phyloP scores from a whole-genome alignment of 2,329 filamentous ascomycete genomes.

The Madurella mycetomatis region DNA sequence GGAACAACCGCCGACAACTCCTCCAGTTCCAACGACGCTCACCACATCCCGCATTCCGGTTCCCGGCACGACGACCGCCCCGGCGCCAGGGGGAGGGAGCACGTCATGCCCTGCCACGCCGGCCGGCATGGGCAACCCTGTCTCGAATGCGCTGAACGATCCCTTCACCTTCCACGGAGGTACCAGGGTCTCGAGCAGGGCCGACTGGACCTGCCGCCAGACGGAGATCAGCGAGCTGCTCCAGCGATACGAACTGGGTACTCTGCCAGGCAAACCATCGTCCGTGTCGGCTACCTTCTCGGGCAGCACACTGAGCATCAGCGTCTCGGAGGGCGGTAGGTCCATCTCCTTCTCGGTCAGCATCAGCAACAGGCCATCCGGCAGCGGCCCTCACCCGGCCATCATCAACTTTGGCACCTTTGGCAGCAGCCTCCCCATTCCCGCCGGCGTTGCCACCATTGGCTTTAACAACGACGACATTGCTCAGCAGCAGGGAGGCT shows the following conservation, averaged over 20 bases:
- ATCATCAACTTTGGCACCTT: slow-evolving; percentile 50
- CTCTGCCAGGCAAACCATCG: slow-evolving; percentile 33
- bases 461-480: slow-evolving; percentile 47
- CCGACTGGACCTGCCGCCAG: slow-evolving; percentile 39
- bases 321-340: slow-evolving; percentile 31
- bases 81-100: slow-evolving; percentile 6
- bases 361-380: slow-evolving; percentile 30
- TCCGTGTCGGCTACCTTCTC: slow-evolving; percentile 33
- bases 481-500: slow-evolving; percentile 47
- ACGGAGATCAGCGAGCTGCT: slow-evolving; percentile 36
- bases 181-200: slow-evolving; percentile 34
- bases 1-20: slow-evolving; percentile 1
- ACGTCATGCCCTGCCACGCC: slow-evolving; percentile 19
- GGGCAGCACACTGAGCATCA: slow-evolving; percentile 34
- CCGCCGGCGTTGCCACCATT: slow-evolving; percentile 43
- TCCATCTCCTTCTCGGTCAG: slow-evolving; percentile 32
- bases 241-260: slow-evolving; percentile 38
- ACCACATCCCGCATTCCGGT: slow-evolving; percentile 7
- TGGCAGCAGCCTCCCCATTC: slow-evolving; percentile 40
- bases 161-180: slow-evolving; percentile 40
- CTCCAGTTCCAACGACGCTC: slow-evolving; percentile 14
- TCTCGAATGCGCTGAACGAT: slow-evolving; percentile 30
- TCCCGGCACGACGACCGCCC: slow-evolving; percentile 1
- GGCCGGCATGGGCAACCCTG: slow-evolving; percentile 13
- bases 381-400: slow-evolving; percentile 41